phyloP scores from a whole-genome alignment of 257 asterid species.

The Solanum paucissectum region DNA sequence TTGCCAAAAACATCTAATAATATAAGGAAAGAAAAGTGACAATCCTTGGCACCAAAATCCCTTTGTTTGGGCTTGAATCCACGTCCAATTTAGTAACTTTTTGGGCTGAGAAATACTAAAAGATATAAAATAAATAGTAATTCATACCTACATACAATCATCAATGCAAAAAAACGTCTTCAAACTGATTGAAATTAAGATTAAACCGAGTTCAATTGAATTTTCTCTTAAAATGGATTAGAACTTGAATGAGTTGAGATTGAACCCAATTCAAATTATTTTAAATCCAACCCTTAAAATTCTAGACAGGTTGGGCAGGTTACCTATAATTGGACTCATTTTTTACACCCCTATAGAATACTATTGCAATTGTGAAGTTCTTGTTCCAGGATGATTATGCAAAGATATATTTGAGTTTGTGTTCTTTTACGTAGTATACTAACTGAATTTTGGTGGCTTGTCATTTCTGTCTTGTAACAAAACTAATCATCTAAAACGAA shows the following conservation, averaged over 20 bases:
- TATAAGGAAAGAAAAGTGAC: neutral
- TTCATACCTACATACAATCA: neutral
- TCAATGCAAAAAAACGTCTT: no score
- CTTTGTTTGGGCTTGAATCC: no score
- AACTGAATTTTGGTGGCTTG: neutral
- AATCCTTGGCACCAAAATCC: neutral
- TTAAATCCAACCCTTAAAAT: no score
- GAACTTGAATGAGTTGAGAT: no score
- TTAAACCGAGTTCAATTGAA: no score
- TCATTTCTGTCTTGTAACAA: neutral
- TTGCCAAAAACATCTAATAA: neutral
- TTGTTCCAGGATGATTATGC: no score
- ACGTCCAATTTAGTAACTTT: neutral
- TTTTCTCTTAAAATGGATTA: no score
- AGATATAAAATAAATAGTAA: no score
- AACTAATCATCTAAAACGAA: neutral
- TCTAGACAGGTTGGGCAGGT: rapidly evolving
- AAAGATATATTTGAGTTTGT: neutral
- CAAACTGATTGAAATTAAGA: neutral
- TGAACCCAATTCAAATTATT: no score
- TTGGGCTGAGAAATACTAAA: neutral
- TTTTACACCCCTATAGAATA: no score
- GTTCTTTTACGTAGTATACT: neutral
- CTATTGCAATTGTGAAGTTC: no score
- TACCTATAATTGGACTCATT: no score